A percentile compares a stretch with the other conserved stretches of the same genome.
Evolutionary conservation across 2,329 filamentous ascomycete species (phyloP).

Genomic region (Fonsecaea erecta): DNA sequence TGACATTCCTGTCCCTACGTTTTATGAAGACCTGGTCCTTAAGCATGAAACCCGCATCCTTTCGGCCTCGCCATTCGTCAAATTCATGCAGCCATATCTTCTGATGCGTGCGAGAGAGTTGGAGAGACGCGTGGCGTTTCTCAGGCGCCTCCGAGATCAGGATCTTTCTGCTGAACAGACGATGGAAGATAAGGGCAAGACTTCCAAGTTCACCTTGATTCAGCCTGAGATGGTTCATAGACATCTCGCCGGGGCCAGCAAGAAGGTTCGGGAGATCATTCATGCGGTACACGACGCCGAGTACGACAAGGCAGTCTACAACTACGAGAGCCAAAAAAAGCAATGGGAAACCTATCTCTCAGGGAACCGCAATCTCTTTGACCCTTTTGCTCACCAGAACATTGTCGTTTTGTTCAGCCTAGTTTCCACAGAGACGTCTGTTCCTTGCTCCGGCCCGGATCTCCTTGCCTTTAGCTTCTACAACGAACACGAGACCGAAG

Average conservation of each 20-base stretch:
- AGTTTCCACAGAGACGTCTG: conserved; percentile 90
- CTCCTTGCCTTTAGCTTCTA: conserved; percentile 93
- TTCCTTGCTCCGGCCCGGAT: conserved; percentile 88
- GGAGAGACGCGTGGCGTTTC: conserved; percentile 79
- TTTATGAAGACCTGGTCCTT: conserved; percentile 92
- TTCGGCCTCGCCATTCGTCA: conserved; percentile 94
- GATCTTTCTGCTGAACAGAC: conserved; percentile 47
- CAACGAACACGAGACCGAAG: conserved; percentile 77
- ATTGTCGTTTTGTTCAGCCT: conserved; percentile 93
- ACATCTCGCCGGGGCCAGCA: conserved; percentile 76
- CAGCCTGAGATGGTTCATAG: conserved; percentile 94
- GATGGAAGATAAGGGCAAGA: conserved; percentile 65
- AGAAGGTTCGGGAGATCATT: conserved; percentile 88
- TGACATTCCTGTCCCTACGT: conserved; percentile 82
- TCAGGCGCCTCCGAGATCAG: conserved; percentile 82
- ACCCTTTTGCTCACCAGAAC: conserved; percentile 94
- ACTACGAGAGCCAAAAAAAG: conserved; percentile 89
- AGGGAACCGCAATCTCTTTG: conserved; percentile 85
- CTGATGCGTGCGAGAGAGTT: conserved; percentile 90
- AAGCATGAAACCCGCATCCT: conserved; percentile 92
- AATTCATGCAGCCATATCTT: conserved; percentile 90
- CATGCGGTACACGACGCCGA: conserved; percentile 96
- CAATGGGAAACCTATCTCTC: conserved; percentile 97
- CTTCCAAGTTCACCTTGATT: conserved; percentile 83
- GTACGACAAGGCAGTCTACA: conserved; percentile 91